Evolutionary conservation across 192 early-diverging fungal genomes (phyloP).

Genomic region (Geosiphon pyriformis): DNA sequence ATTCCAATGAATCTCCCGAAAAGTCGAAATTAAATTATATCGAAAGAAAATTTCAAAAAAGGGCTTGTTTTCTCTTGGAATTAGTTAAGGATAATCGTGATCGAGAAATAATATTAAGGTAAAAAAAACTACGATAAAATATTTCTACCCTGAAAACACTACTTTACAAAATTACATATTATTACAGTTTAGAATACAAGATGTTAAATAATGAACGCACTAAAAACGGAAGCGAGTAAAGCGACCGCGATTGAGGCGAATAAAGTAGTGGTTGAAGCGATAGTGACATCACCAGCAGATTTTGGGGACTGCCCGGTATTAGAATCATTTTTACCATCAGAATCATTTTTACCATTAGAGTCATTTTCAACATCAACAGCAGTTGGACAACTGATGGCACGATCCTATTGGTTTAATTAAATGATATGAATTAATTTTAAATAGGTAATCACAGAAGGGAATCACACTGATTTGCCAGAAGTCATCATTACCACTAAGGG

Average conservation of each 20-base stretch:
- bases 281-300: neutral
- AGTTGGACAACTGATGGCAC: neutral
- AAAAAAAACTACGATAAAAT: too few relatives aligned
- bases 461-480: neutral
- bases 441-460: neutral
- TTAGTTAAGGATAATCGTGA: too few relatives aligned
- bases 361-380: neutral
- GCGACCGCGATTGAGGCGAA: neutral
- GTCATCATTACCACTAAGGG: constrained; percentile 3
- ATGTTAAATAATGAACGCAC: neutral
- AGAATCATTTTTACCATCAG: too few relatives aligned
- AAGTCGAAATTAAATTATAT: too few relatives aligned
- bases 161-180: too few relatives aligned
- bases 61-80: too few relatives aligned
- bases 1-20: too few relatives aligned
- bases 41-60: too few relatives aligned
- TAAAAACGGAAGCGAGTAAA: neutral
- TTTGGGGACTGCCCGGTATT: neutral
- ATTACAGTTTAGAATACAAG: too few relatives aligned
- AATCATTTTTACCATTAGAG: too few relatives aligned
- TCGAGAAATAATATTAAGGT: too few relatives aligned
- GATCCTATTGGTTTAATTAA: neutral
- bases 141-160: too few relatives aligned
- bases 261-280: neutral
- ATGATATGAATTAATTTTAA: neutral